Conservation (phyloP, 257 asterid species). For the Penstemon davidsonii region DNA sequence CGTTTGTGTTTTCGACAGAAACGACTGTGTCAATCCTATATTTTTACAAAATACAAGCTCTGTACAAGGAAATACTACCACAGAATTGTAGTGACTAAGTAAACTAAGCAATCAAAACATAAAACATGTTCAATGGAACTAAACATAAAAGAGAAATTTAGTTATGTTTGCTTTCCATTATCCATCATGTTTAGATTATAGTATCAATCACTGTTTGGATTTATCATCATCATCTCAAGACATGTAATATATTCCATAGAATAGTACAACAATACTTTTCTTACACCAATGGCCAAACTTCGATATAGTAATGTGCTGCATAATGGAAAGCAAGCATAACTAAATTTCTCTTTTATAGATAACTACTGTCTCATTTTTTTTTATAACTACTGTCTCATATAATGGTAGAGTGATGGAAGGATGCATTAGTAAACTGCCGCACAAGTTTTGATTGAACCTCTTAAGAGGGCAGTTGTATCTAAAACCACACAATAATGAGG, state of each 20-base stretch:
- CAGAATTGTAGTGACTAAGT: no score
- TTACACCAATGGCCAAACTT: slow-evolving; percentile 7
- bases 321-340: slow-evolving; percentile 2
- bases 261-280: slow-evolving; percentile 6
- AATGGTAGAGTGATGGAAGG: background rate
- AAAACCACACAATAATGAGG: slow-evolving; percentile 16
- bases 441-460: slow-evolving; percentile 2
- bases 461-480: slow-evolving; percentile 12
- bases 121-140: no score
- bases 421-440: slow-evolving; percentile 7
- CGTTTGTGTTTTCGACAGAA: no score
- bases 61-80: no score
- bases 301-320: slow-evolving; percentile 1
- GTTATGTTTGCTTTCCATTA: slow-evolving; percentile 3
- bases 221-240: slow-evolving; percentile 13
- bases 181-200: slow-evolving; percentile 3
- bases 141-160: background rate
- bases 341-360: slow-evolving; percentile 1
- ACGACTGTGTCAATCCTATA: no score
- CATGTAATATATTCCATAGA: slow-evolving; percentile 8
- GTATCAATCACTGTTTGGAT: slow-evolving; percentile 5
- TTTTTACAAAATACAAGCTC: no score
- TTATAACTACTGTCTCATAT: slow-evolving; percentile 3
- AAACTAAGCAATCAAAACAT: no score
- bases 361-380: background rate